Evolutionary conservation across 176 grass and related monocot species (phyloP), one percentile per base, ranked within the genome.

Genomic region (Musa itinerans): DNA sequence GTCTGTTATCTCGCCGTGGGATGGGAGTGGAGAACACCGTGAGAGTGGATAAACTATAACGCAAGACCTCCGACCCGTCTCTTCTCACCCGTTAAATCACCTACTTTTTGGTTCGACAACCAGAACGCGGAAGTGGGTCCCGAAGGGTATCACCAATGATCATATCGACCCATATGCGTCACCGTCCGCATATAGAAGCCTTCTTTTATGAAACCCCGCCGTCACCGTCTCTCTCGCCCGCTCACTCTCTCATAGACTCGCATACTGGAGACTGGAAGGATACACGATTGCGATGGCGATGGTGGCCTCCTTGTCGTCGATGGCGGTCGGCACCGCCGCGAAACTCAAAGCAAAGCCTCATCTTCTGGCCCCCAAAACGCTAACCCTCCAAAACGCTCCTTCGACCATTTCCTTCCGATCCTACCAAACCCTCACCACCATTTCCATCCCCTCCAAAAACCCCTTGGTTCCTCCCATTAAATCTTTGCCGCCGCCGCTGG

Each of bases 401-500:
- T 69, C 79, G 52, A 70, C 66, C 15, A 53, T 59, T 15, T 12
- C n/a, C 53, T 19, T 79, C 53, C 65, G 53, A 79, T 79, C 54
- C 54, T 21, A 54, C 15, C 71, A 85, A 81, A 71, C 43, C 34
- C 64, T 62, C 63, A 20, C 63, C 55, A 20, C 68, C 66, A 55
- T 71, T 12, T 54, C 75, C 23, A 13, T 43, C 1, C 49, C 66
- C 23, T 74, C 25, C 63, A 17, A 73, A 52, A 57, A 54, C 15
- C 63, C 58, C 5, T 54, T 14, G 23, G 66, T 78, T 51, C 72
- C 16, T 73, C 68, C 66, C 11, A 68, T 77, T 76, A 83, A 55
- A 73, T 68, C 16, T 79, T 83, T 53, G 64, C 76, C 54, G 49
- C 74, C 2, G 72, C 67, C 2, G 76, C 85, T 26, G 80, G 87